Conservation (phyloP, 192 early-diverging fungal genomes). For the Rhizoclosmatium sp. region DNA sequence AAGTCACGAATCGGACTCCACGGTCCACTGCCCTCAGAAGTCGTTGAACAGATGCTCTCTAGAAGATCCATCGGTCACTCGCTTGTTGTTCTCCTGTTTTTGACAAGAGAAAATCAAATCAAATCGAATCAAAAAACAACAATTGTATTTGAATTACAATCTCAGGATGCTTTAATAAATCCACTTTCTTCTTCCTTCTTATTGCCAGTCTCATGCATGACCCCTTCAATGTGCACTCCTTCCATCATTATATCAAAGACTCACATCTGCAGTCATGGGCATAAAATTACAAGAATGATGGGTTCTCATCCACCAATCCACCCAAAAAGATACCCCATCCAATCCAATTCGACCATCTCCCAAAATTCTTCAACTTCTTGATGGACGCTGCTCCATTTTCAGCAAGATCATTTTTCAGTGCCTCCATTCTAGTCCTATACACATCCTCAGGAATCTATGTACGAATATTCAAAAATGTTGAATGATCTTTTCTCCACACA, state of each 20-base stretch:
- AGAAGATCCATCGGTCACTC: not conserved
- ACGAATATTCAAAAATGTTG: too few relatives aligned
- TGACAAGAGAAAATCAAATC: not conserved
- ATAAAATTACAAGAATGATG: too few relatives aligned
- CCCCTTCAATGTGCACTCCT: too few relatives aligned
- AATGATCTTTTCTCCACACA: too few relatives aligned
- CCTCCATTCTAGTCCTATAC: not conserved
- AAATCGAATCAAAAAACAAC: not conserved
- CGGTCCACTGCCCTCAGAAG: constrained; percentile 45
- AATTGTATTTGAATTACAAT: not conserved
- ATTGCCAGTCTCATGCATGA: not conserved
- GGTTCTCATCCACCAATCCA: not conserved
- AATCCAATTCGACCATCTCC: not conserved
- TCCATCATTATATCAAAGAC: too few relatives aligned
- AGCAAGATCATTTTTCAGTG: not conserved
- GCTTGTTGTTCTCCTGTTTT: not conserved
- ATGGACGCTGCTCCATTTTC: not conserved
- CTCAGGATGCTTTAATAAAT: not conserved
- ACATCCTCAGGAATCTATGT: not conserved
- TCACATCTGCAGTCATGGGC: too few relatives aligned
- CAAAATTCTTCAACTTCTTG: not conserved
- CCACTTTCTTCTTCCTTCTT: not conserved
- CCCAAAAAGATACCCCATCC: not conserved
- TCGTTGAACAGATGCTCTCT: constrained; percentile 12
- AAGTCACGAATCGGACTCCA: constrained; percentile 47